A percentile compares a stretch with the other conserved stretches of the same genome.
phyloP scores from a whole-genome alignment of 495 filamentous ascomycete genomes.

The Annulohypoxylon nitens region DNA sequence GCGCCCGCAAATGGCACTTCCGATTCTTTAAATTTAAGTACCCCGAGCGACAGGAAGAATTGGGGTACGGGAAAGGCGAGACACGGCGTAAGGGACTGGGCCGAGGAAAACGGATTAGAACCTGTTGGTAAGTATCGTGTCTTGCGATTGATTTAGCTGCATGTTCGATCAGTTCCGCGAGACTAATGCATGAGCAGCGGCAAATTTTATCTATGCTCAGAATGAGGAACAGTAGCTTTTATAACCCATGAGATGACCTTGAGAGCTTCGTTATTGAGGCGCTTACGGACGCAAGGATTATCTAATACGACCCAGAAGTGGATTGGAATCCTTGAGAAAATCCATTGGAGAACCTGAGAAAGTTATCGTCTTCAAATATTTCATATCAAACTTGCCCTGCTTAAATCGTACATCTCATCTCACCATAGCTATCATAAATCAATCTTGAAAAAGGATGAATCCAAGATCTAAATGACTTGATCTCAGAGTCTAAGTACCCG shows the following conservation, averaged over 20 bases:
- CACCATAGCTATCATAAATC: too few species aligned
- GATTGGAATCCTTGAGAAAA: background rate
- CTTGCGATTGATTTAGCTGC: background rate
- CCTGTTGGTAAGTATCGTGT: constrained; percentile 67
- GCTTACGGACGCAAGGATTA: background rate
- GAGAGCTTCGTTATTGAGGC: background rate
- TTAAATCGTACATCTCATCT: background rate
- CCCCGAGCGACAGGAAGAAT: constrained; percentile 68
- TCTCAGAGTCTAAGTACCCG: background rate
- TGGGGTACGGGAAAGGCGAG: constrained; percentile 72
- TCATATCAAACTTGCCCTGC: too few species aligned
- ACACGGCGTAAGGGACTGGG: constrained; percentile 73
- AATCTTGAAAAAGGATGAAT: background rate
- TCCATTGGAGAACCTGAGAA: background rate
- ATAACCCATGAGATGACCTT: background rate
- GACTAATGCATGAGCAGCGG: constrained; percentile 55
- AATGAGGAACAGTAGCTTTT: constrained; percentile 68
- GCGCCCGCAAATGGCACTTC: constrained; percentile 57
- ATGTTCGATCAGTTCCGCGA: background rate
- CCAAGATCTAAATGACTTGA: background rate
- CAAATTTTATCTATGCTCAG: constrained; percentile 75
- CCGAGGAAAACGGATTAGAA: constrained; percentile 68
- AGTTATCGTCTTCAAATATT: background rate
- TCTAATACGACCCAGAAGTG: background rate
- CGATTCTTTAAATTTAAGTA: constrained; percentile 60